Evolutionary conservation across 2,329 filamentous ascomycete genomes (phyloP).

Genomic region (Emydomyces testavorans): DNA sequence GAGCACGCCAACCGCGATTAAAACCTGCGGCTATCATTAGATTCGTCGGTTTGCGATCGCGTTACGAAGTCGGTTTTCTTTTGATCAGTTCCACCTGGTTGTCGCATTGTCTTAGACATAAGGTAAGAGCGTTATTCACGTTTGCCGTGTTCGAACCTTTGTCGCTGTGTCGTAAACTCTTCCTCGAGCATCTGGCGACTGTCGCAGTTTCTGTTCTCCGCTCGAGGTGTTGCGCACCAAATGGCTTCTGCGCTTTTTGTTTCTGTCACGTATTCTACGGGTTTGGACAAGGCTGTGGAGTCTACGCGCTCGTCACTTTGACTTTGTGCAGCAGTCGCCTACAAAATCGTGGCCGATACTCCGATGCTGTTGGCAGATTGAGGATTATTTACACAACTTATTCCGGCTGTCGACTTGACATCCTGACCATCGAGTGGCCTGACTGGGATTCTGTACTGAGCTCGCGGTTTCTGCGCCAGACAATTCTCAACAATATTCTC

Average conservation of each 20-base stretch:
- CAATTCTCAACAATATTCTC: background rate
- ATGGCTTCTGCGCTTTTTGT: background rate
- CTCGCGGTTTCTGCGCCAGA: too few species aligned
- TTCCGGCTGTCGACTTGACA: too few species aligned
- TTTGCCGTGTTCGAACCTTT: background rate
- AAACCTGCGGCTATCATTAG: background rate
- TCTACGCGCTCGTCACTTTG: background rate
- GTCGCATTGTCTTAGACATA: conserved; percentile 7
- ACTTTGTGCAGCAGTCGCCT: background rate
- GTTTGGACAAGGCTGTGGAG: background rate
- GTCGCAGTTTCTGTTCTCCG: too few species aligned
- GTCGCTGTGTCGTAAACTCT: background rate
- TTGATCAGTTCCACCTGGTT: conserved; percentile 4
- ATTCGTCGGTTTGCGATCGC: conserved; percentile 6
- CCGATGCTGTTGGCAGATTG: too few species aligned
- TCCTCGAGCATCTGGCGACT: background rate
- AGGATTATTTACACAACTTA: too few species aligned
- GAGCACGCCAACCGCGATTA: background rate
- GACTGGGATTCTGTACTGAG: too few species aligned
- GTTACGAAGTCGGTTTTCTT: background rate
- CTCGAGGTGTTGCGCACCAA: background rate
- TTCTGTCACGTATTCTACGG: background rate
- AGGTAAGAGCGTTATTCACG: conserved; percentile 7
- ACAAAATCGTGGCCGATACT: too few species aligned
- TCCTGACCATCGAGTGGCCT: too few species aligned